A percentile compares a stretch with the other conserved stretches of the same genome.
Evolutionary conservation across 78 protist species (phyloP).

Genomic region (Polysphondylium violaceum): DNA sequence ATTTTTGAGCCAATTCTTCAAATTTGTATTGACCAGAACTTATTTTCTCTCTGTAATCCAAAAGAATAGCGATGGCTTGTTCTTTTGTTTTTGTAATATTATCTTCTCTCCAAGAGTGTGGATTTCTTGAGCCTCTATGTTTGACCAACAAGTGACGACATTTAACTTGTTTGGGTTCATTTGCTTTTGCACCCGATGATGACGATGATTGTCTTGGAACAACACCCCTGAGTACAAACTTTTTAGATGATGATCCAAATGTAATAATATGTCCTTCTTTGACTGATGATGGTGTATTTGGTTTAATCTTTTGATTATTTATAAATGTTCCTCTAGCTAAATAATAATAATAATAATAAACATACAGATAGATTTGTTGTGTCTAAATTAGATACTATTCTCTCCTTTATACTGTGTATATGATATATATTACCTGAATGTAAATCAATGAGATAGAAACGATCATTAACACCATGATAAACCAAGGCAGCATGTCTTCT

Average conservation of each 20-base stretch:
- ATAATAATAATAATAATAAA: neutral
- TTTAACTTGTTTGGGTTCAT: slow-evolving; percentile 10
- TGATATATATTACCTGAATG: slow-evolving; percentile 26
- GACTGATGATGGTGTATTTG: slow-evolving; percentile 36
- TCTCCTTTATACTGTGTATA: neutral
- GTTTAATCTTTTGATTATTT: slow-evolving; percentile 40
- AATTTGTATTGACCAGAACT: neutral
- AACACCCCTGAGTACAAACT: slow-evolving; percentile 26
- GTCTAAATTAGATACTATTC: neutral
- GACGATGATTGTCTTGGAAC: neutral
- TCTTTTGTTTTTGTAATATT: slow-evolving; percentile 79
- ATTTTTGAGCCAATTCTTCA: slow-evolving; percentile 64
- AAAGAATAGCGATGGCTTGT: slow-evolving; percentile 77
- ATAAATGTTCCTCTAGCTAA: slow-evolving; percentile 31
- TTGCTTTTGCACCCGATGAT: neutral
- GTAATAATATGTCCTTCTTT: slow-evolving; percentile 36
- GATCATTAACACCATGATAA: slow-evolving; percentile 69
- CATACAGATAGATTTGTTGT: neutral
- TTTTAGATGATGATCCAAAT: slow-evolving; percentile 53
- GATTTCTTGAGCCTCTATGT: slow-evolving; percentile 86
- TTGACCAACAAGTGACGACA: slow-evolving; percentile 88
- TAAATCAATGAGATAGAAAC: slow-evolving; percentile 75
- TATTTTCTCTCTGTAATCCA: slow-evolving; percentile 36
- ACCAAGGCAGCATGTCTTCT: slow-evolving; percentile 77
- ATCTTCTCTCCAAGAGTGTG: slow-evolving; percentile 77